Conservation (phyloP, 2,329 filamentous ascomycete species). For the Ilyonectria mors-panacis region DNA sequence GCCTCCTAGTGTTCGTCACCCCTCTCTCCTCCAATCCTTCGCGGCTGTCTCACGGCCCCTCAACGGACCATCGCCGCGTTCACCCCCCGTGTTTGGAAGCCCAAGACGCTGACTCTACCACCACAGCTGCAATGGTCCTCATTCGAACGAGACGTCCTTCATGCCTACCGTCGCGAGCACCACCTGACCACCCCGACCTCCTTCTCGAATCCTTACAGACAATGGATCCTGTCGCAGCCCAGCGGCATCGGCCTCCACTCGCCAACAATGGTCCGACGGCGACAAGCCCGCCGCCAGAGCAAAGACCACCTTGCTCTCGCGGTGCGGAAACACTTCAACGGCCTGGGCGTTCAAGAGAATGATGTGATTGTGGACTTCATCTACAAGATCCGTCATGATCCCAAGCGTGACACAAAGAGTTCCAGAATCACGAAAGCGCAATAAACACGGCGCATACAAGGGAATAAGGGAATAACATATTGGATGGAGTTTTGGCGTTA, state of each 20-base stretch:
- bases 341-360: conserved; percentile 82
- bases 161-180: conserved; percentile 83
- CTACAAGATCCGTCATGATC: conserved; percentile 71
- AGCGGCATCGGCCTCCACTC: conserved; percentile 79
- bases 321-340: conserved; percentile 88
- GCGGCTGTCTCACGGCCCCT: conserved; percentile 6
- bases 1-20: conserved; percentile 53
- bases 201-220: conserved; percentile 75
- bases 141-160: conserved; percentile 77
- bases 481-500: conserved; percentile 33
- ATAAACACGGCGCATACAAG: conserved; percentile 5
- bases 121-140: conserved; percentile 75
- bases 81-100: neutral
- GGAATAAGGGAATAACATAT: conserved; percentile 17
- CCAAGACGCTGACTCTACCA: conserved; percentile 33
- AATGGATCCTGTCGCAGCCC: conserved; percentile 73
- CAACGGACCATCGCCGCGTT: neutral
- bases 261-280: conserved; percentile 80
- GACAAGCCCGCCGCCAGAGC: conserved; percentile 75
- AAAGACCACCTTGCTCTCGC: conserved; percentile 80
- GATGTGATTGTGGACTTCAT: conserved; percentile 86
- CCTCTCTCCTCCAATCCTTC: conserved; percentile 26
- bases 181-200: conserved; percentile 79
- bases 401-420: conserved; percentile 48
- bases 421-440: conserved; percentile 27